Base-by-base conservation (phyloP, 108 stramenopile genomes). In the Fragilaria radians region DNA sequence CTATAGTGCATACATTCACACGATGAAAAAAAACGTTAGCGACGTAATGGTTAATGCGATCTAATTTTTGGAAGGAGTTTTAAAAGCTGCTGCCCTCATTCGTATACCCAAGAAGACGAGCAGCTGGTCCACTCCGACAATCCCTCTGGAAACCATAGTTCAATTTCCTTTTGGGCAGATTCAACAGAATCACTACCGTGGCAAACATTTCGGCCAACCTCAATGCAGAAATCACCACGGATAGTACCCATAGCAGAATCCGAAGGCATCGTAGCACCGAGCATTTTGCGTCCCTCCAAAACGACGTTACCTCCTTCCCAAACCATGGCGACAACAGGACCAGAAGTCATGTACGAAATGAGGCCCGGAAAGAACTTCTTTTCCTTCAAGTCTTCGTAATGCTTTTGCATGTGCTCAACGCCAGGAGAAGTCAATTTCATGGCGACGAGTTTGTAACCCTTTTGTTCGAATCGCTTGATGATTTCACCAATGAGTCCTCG, bases 301-400 rank as follows among this genome's bases (percentile, higher is more conserved):
- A 89, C 86, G 48, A 68, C 90, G 46, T 78, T 75, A 56, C 77
- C 82, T 49, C 91, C 94, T 62, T 86, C 85, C 94, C 94, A 95
- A 22, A 93, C 91, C 95, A 96, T 96, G 60, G 85, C 81, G 31
- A 76, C 79, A 31, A 98, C 96, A 18, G 98, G 98, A 48, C 98
- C 98, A 52, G 80, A 83, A 27, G 85, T 84, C 95, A 99, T 97
- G 96, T 96, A 99, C 4, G 67, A 65, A 68, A 96, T 85, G 32
- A 99, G 85, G 56, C 89, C 89, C 31, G 87, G 77, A 81, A 99
- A 99, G 92, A 99, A 99, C 25, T 82, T 80, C 93, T 99, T 99
- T 23, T 46, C 54, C 48, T 80, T 70, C 57, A 98, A 79, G 58
- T 99, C 95, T 31, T 64, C 84, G 84, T 99, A 99, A 86, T 99